Evolutionary conservation across 441 rosid genomes (phyloP).

Genomic region (Flueggea neowawraea): DNA sequence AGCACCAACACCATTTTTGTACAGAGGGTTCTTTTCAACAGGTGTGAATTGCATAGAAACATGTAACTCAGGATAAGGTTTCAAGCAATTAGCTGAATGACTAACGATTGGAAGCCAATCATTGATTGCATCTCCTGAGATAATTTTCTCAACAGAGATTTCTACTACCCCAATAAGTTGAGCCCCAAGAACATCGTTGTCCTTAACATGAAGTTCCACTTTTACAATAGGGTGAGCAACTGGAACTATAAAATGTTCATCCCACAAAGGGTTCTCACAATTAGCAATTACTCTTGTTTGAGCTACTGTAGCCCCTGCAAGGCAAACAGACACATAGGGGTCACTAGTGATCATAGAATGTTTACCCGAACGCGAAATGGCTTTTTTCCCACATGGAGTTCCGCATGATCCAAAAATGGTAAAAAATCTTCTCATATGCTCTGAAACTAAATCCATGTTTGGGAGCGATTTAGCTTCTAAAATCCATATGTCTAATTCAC

Average conservation of each 20-base stretch:
- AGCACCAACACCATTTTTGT: conserved; percentile 52
- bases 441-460: conserved; percentile 73
- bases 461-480: conserved; percentile 69
- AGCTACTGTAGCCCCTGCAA: conserved; percentile 81
- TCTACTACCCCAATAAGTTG: conserved; percentile 68
- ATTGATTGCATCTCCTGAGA: conserved; percentile 36
- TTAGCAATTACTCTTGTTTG: conserved; percentile 69
- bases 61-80: conserved; percentile 49
- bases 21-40: conserved; percentile 34
- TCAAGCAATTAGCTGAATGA: conserved; percentile 25
- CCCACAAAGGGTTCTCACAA: conserved; percentile 73
- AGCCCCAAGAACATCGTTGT: conserved; percentile 81
- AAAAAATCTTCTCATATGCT: conserved; percentile 50
- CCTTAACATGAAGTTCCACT: conserved; percentile 73
- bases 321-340: conserved; percentile 67
- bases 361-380: conserved; percentile 25
- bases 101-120: conserved; percentile 40
- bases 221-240: conserved; percentile 65
- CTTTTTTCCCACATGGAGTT: conserved; percentile 18
- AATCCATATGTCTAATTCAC: conserved; percentile 60
- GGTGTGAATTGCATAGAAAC: conserved; percentile 55
- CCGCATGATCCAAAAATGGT: conserved; percentile 34
- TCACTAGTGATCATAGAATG: conserved; percentile 63
- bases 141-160: conserved; percentile 43
- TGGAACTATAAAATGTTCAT: conserved; percentile 63